These are phyloP conservation scores for Emmonsiellopsis sp. DNA, from an alignment of 2,329 filamentous ascomycete genomes.

Conservation along the genomic window DNA sequence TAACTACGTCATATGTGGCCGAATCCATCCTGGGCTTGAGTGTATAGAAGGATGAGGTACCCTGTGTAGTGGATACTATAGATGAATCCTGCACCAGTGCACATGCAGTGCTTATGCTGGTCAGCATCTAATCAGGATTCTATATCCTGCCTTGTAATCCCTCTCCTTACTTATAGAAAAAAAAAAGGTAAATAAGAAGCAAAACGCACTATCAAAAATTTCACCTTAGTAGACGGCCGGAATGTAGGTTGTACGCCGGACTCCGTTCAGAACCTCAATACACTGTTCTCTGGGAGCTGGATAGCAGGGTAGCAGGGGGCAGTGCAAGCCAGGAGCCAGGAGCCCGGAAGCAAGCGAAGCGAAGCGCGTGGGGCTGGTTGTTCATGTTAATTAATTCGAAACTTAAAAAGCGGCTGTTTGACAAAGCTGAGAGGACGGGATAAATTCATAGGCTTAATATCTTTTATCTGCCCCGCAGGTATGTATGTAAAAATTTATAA, in stretches of 20 bases:
- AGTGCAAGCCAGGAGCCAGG: too few species aligned
- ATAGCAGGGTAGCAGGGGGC: too few species aligned
- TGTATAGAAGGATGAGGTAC: background rate
- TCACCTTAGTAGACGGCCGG: too few species aligned
- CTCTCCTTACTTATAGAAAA: background rate
- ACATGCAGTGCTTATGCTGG: background rate
- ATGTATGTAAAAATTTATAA: background rate
- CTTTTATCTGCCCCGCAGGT: background rate
- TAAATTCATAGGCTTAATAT: background rate
- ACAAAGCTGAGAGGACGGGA: background rate
- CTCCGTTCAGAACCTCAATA: too few species aligned
- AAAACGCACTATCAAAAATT: too few species aligned
- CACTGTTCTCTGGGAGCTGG: too few species aligned
- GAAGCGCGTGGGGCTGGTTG: too few species aligned
- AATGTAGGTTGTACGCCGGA: too few species aligned
- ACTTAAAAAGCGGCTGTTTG: background rate
- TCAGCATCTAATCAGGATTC: background rate
- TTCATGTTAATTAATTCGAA: background rate
- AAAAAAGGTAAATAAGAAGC: too few species aligned
- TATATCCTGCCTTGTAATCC: background rate
- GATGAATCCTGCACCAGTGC: background rate
- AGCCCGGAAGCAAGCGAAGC: too few species aligned
- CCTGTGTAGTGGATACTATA: background rate
- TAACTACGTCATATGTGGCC: conserved; percentile 21
- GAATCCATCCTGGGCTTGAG: background rate